A percentile compares a stretch with the other conserved stretches of the same genome.
Conservation (phyloP, 2,329 filamentous ascomycete genomes). For the Elsinoe fawcettii region DNA sequence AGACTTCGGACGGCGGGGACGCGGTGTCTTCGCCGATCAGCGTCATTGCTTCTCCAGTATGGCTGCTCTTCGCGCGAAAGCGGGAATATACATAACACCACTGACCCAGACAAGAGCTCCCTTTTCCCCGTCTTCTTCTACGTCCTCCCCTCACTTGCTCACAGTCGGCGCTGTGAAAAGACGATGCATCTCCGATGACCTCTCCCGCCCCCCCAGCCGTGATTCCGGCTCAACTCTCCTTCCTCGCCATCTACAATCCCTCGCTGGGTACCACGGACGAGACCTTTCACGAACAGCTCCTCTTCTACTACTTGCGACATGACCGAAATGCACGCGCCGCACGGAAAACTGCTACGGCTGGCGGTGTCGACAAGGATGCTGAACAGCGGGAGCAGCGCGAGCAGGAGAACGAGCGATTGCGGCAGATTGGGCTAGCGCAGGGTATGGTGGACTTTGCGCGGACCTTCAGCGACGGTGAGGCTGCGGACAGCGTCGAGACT, state of each 20-base stretch:
- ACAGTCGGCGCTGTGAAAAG: no score
- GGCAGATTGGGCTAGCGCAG: slow-evolving; percentile 92
- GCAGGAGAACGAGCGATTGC: slow-evolving; percentile 74
- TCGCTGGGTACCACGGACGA: slow-evolving; percentile 65
- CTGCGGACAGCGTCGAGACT: slow-evolving; percentile 82
- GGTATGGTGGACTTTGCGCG: slow-evolving; percentile 90
- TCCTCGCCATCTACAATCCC: slow-evolving; percentile 92
- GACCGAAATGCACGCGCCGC: slow-evolving; percentile 25
- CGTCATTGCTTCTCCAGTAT: neutral
- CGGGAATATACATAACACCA: neutral
- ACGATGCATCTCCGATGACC: slow-evolving; percentile 9
- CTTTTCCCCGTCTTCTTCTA: neutral
- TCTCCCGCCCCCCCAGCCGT: slow-evolving; percentile 17
- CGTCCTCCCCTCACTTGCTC: no score
- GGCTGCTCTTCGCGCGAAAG: neutral
- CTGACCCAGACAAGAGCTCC: neutral
- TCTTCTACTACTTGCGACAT: slow-evolving; percentile 71
- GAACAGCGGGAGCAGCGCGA: slow-evolving; percentile 40
- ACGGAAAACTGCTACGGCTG: slow-evolving; percentile 19
- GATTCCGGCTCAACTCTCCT: slow-evolving; percentile 73
- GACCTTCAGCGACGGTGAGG: slow-evolving; percentile 69
- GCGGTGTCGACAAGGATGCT: slow-evolving; percentile 25
- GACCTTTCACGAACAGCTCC: slow-evolving; percentile 71
- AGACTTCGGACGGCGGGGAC: neutral
- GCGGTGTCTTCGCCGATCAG: neutral